Evolutionary conservation across 306 rosid species (phyloP), one percentile per base, ranked within the genome.

Genomic region (Lathyrus sativus): DNA sequence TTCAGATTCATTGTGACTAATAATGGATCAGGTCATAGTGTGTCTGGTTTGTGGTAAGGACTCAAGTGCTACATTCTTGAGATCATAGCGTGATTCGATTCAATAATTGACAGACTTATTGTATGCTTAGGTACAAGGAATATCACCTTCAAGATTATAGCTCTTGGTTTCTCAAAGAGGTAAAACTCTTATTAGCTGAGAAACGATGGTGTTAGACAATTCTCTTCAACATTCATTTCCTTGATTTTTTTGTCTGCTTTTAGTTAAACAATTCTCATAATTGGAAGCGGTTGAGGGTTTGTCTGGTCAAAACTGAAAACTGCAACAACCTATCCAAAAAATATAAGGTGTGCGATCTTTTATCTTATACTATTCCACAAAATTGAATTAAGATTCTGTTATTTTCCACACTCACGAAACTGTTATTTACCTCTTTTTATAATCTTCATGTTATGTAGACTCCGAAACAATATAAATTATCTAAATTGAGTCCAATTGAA

Each of bases 81-180:
- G 17, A 55, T 12, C 39, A 28, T 6, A 6, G 39, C n/a, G 6
- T 12, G 19, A 59, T 61, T 46, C 62, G 19, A 54, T 61, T 46
- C 62, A 37, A 59, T 65, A 43, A 12, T 54, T 66, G 71, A 68
- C 28, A 60, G 4, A 66, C 11, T 56, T 58, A 68, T 80, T 70
- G n/a, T 78, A 29, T 83, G 80, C 64, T 78, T 80, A 92, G 98
- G 81, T 93, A 88, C 76, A 93, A 93, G 83, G 98, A 93, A 78
- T 93, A 93, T 83, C 91, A 86, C 68, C 90, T 93, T 68, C 84
- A 85, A 74, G 98, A 93, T 80, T 93, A 86, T 73, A 90, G 95
- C 80, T 77, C 97, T 45, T 93, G 96, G 96, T 93, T 90, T 72
- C 83, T 90, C 78, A 93, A 90, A 76, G 86, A 93, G 89, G 98